Evolutionary conservation across 2,329 filamentous ascomycete genomes (phyloP).

Genomic region (Alternaria tenuissima): DNA sequence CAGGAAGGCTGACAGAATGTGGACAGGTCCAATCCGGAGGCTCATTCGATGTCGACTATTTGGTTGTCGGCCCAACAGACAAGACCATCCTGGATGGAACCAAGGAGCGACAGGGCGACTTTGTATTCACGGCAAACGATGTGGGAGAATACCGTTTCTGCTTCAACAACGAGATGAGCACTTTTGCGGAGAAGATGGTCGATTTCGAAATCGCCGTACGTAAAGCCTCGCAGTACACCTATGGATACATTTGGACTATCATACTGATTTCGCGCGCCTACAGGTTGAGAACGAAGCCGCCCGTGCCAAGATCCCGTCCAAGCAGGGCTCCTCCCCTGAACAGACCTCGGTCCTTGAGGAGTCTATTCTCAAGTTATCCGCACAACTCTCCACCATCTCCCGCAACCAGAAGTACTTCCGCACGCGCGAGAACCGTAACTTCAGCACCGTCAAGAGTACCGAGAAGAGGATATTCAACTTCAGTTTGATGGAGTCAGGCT

Average conservation of each 20-base stretch:
- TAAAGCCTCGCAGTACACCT: neutral
- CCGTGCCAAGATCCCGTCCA: conserved; percentile 81
- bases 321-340: conserved; percentile 87
- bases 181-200: conserved; percentile 95
- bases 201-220: conserved; percentile 96
- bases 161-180: conserved; percentile 99
- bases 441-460: conserved; percentile 95
- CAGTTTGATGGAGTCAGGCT: conserved; percentile 86
- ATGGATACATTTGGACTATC: neutral
- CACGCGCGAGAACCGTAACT: conserved; percentile 97
- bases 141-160: conserved; percentile 94
- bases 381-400: conserved; percentile 90
- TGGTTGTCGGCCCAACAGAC: conserved; percentile 81
- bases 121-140: conserved; percentile 93
- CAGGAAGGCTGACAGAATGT: conserved; percentile 2
- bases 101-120: conserved; percentile 95
- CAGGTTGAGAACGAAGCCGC: conserved; percentile 91
- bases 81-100: conserved; percentile 84
- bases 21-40: conserved; percentile 93
- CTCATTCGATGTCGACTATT: conserved; percentile 96
- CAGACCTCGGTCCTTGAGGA: conserved; percentile 90
- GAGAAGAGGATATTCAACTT: conserved; percentile 98
- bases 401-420: conserved; percentile 99
- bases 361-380: conserved; percentile 92
- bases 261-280: conserved; percentile 8